phyloP scores from a whole-genome alignment of 768 basidiomycete species.

The Collybia mongolica region DNA sequence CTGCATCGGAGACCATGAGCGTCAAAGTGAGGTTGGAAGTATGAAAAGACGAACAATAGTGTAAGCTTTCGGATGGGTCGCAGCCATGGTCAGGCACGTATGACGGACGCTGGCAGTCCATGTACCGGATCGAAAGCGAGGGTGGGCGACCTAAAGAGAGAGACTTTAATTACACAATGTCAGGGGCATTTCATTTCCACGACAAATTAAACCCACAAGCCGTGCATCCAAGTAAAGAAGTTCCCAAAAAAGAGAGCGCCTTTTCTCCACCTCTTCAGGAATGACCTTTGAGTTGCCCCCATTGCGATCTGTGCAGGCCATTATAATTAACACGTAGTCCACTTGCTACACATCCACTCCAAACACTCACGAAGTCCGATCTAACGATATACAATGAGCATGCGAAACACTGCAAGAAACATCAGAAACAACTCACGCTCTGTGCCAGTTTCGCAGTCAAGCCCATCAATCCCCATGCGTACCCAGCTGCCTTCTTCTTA shows the following conservation, averaged over 20 bases:
- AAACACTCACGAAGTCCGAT: slow-evolving; percentile 56
- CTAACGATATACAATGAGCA: slow-evolving; percentile 20
- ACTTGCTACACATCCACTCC: neutral
- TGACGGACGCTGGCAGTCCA: slow-evolving; percentile 54
- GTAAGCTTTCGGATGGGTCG: slow-evolving; percentile 35
- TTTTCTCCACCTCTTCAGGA: slow-evolving; percentile 68
- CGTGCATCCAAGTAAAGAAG: slow-evolving; percentile 65
- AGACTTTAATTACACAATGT: slow-evolving; percentile 34
- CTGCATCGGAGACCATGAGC: slow-evolving; percentile 28
- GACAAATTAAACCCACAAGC: slow-evolving; percentile 37
- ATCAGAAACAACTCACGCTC: slow-evolving; percentile 42
- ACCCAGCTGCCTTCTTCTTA: slow-evolving; percentile 62
- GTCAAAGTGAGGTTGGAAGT: neutral
- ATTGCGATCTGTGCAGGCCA: slow-evolving; percentile 51
- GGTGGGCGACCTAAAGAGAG: slow-evolving; percentile 69
- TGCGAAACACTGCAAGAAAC: neutral
- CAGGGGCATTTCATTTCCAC: too few species aligned
- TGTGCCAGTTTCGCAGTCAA: slow-evolving; percentile 60
- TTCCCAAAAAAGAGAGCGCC: slow-evolving; percentile 71
- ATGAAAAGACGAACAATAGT: slow-evolving; percentile 35
- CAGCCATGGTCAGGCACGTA: slow-evolving; percentile 39
- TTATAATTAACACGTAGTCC: slow-evolving; percentile 2
- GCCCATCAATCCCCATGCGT: slow-evolving; percentile 57
- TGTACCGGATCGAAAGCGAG: slow-evolving; percentile 57
- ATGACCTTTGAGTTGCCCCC: slow-evolving; percentile 63